A percentile compares a stretch with the other conserved stretches of the same genome.
Conservation (phyloP, 1,284 basidiomycete species). For the Fistulinella cinereoalba region DNA sequence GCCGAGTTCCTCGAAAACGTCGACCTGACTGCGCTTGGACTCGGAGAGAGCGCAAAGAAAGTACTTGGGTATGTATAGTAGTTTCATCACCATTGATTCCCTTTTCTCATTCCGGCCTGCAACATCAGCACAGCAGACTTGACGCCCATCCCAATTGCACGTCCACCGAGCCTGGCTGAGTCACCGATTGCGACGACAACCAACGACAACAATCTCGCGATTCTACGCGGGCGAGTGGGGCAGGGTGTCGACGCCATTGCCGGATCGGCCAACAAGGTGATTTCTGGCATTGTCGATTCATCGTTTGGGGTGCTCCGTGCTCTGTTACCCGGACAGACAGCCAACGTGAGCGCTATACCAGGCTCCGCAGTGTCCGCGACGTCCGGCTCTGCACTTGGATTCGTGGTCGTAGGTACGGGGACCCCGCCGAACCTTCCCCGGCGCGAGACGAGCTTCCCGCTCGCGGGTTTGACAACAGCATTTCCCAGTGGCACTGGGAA, state of each 20-base stretch:
- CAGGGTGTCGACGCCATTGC: slow-evolving; percentile 84
- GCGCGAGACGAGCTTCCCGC: slow-evolving; percentile 75
- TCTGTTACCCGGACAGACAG: slow-evolving; percentile 49
- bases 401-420: no score
- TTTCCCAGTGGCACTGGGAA: slow-evolving; percentile 45
- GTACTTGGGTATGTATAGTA: not conserved
- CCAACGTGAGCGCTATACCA: no score
- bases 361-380: no score
- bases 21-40: slow-evolving; percentile 77
- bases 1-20: slow-evolving; percentile 93
- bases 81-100: no score
- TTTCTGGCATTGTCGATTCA: no score
- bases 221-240: slow-evolving; percentile 72
- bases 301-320: slow-evolving; percentile 77
- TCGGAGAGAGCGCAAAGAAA: slow-evolving; percentile 64
- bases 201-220: no score
- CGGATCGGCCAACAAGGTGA: no score
- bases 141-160: slow-evolving; percentile 67
- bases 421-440: no score
- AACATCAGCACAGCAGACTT: slow-evolving; percentile 63
- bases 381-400: no score
- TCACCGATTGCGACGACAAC: slow-evolving; percentile 18
- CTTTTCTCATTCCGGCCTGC: no score
- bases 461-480: slow-evolving; percentile 72
- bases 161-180: slow-evolving; percentile 16